Evolutionary conservation across 192 early-diverging fungal genomes (phyloP), one percentile per base, ranked within the genome.

Genomic region (Glomus cerebriforme): DNA sequence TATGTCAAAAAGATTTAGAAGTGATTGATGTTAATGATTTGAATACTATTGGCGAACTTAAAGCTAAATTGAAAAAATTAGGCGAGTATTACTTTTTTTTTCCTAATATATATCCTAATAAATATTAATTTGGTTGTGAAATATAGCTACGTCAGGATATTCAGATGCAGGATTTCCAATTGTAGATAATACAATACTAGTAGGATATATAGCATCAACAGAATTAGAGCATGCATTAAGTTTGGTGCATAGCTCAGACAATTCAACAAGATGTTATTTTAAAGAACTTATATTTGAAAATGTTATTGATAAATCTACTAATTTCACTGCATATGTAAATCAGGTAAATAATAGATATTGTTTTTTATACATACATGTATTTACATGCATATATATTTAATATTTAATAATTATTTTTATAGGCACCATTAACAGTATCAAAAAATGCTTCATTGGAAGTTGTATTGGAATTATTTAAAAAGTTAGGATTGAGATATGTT

Each of bases 381-480:
- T n/a, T n/a, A n/a, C 22, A 68, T 69, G 3, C 8, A 39, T 59
- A 26, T 66, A 7, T 34, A 39, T 0, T 66, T 58, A 27, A 45
- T 26, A 62, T 58, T 49, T n/a, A 64, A 8, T 37, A 87, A 72
- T 82, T 82, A 2, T 3, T 31, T 88, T 80, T 70, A 62, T 87
- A 94, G 85, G 94, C 95, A 2, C 96, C 96, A 3, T 75, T 96
- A 27, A 85, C 91, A 0, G 90, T 98, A 10, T 89, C 90, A 9
- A 74, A 90, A 15, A 90, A 91, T 73, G 86, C 94, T 32, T 92
- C 93, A n/a, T 91, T 96, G 79, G 94, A 97, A 77, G 75, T 98
- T n/a, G 90, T 94, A 0, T 86, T 92, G 76, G 95, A 95, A 62
- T 69, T 97, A 66, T 95, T 98, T 79, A 86, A 92, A 63, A 94